phyloP scores from a whole-genome alignment of 345 rosid genomes.

The Ailanthus altissimus region DNA sequence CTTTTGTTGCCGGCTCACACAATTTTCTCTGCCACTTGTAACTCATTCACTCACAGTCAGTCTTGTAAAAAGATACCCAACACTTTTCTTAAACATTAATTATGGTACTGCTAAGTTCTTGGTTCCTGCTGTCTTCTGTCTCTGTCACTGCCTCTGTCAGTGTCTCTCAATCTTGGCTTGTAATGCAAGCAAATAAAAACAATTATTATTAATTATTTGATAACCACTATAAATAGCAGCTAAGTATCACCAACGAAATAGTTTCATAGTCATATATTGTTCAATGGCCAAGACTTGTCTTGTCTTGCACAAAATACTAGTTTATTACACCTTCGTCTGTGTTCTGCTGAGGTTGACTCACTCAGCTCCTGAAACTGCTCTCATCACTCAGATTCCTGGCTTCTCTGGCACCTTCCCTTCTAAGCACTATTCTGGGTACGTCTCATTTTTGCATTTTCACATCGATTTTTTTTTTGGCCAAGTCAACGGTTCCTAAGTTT shows the following conservation, averaged over 20 bases:
- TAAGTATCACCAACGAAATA: background rate
- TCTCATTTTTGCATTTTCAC: background rate
- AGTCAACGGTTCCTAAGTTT: background rate
- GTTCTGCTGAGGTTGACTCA: slow-evolving; percentile 12
- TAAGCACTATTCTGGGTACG: slow-evolving; percentile 83
- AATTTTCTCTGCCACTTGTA: too few relatives aligned
- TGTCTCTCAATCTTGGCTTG: slow-evolving; percentile 8
- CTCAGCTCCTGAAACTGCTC: slow-evolving; percentile 60
- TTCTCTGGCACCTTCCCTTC: slow-evolving; percentile 66
- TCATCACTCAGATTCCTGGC: slow-evolving; percentile 66
- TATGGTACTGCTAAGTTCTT: too few relatives aligned
- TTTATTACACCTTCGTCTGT: slow-evolving; percentile 26
- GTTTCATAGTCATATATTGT: background rate
- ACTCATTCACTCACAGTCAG: too few relatives aligned
- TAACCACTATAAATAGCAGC: background rate
- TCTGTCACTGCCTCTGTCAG: background rate
- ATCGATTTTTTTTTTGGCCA: background rate
- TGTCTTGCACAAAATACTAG: slow-evolving; percentile 11
- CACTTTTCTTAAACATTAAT: too few relatives aligned
- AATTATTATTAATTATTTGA: background rate
- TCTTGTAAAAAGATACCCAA: too few relatives aligned
- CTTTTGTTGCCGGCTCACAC: too few relatives aligned
- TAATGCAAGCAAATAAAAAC: slow-evolving; percentile 11
- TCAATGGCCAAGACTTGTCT: slow-evolving; percentile 34
- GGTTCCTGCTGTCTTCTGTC: background rate